Evolutionary conservation across 1,284 basidiomycete species (phyloP), one percentile per base, ranked within the genome.

Genomic region (Hemileia vastatrix): DNA sequence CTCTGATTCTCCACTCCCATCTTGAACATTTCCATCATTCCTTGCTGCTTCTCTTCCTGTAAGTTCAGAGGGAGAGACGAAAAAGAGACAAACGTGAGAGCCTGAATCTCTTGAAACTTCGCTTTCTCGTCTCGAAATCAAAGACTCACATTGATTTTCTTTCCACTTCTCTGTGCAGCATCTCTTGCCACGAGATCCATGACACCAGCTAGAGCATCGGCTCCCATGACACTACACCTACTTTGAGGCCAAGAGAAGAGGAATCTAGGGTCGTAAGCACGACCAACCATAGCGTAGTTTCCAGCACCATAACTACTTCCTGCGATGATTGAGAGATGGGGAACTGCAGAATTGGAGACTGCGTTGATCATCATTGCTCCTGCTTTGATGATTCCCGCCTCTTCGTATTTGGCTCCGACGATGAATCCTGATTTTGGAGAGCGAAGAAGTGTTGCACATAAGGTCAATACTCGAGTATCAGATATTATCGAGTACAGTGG

Each of bases 331-430:
- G 24, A 27, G 13, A 50, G 48, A 32, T 50, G 48, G 8, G 48
- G 48, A 24, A 50, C 48, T 27, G 24, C 13, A 11, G 24, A 27
- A 32, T 50, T 50, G 31, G 48, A 50, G 13, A 50, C 48, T 11
- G 48, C 48, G 48, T 50, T 50, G 48, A 50, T 50, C 48, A 50
- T 50, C 24, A 50, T 11, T 9, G 24, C 8, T 11, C 48, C 48
- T 24, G 48, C 31, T 32, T 50, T 50, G 48, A 50, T 50, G 48
- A 50, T 50, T 32, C 48, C 48, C 8, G 24, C 31, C n/a, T 50
- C 48, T 32, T 50, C 48, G 48, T 50, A 50, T n/a, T 50, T 24
- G 11, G 8, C n/a, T 24, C 48, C 48, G 48, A 50, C 48, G 48
- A 50, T 50, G 48, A 50, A 50, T 11, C 48, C 48, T 40, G 36